Evolutionary conservation across 805 yeast genomes (phyloP), one percentile per base, ranked within the genome.

Genomic region (Nakazawaea wickerhamii): DNA sequence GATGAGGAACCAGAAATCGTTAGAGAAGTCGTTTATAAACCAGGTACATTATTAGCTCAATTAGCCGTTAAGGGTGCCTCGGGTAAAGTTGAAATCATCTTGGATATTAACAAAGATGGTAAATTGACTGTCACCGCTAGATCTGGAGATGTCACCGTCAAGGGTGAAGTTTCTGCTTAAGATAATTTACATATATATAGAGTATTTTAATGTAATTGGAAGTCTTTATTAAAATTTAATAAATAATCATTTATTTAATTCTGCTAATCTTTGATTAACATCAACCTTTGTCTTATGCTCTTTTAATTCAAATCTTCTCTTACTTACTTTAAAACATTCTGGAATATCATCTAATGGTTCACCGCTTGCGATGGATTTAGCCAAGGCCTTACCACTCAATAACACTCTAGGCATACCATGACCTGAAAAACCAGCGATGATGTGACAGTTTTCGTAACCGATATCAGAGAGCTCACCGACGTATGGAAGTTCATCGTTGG

Each of bases 1-100:
- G 96, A 88, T 55, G 95, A 86, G 51, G 97, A 90, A 70, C 96
- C 96, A 51, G 96, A 90, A 65, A 73, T 87, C 59, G 68, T 78
- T 50, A 82, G 79, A 65, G 85, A 79, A 68, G 83, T 83, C 50
- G 80, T 79, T 36, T 80, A 79, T 70, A 75, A 75, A 57, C 77
- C 89, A 49, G 87, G 88, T 50, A 73, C 77, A 41, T 74, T 78
- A 55, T 73, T 93, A 55, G 95, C 89, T 50, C 86, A 85, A 59
- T 69, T 89, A 52, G 83, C 82, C 40, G 70, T 90, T 48, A 77
- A 81, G 61, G 87, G 79, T 53, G 81, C 79, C 54, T 73, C 75
- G 40, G 80, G 79, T 51, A 75, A 78, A 55, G 72, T 90, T 52
- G 96, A 85, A 65, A 71, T 82, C 42, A 71, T 75, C 43, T 67